Evolutionary conservation across 2,329 filamentous ascomycete genomes (phyloP), one percentile per base, ranked within the genome.

Genomic region (Clonostachys rhizophaga): DNA sequence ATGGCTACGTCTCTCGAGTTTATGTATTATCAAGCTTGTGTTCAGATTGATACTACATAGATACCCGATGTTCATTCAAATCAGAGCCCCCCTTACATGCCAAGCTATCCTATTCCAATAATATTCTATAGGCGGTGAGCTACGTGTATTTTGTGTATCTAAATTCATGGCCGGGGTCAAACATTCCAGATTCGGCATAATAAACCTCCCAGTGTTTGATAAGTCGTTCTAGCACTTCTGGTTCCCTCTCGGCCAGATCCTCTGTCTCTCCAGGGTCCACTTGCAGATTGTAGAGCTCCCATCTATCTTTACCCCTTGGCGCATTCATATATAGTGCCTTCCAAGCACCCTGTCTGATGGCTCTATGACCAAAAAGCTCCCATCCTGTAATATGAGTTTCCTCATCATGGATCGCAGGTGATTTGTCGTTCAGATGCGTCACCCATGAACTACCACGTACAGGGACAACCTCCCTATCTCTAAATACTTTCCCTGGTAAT

Each of bases 311-410:
- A 18, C 52, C 59, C 43, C 55, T 54, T 14, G 73, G 76, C 47
- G 73, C 75, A 2, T 75, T 76, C 42, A 81, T 76, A 54, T 76
- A 81, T 35, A 79, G 70, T 5, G 76, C 76, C 57, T 81, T 82
- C 70, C 72, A 83, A 53, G 77, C 69, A 7, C 72, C 76, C 44
- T 73, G 74, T 40, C 78, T 74, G 30, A 81, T 69, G 0, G 79
- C 79, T 3, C 49, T 52, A 2, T 71, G 69, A 0, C 75, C 74
- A 53, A 72, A 80, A 0, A 72, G 73, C 50, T 83, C 77, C 76
- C 78, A 82, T 17, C 77, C 79, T 43, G 54, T 50, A 43, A 79
- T 70, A 50, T 74, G 73, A 48, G 75, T 72, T 48, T 78, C 71
- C 34, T 70, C 59, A 2, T 68, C 68, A 55, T 82, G 61, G 48